Evolutionary conservation across 192 early-diverging fungal species (phyloP).

Genomic region (Jimgerdemannia lactiflua): DNA sequence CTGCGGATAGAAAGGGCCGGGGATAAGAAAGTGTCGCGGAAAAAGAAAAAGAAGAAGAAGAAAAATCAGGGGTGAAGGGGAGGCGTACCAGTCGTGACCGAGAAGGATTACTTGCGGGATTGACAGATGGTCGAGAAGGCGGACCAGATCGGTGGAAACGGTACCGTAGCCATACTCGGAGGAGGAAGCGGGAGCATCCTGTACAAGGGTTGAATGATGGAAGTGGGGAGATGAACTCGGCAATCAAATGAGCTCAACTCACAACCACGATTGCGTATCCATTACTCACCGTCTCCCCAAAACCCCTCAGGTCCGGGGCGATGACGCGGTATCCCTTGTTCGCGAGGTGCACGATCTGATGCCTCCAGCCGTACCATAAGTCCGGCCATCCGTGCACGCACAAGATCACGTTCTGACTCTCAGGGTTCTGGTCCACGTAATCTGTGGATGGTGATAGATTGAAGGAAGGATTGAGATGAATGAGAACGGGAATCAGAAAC

Average conservation of each 20-base stretch:
- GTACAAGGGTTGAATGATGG: background rate
- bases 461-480: background rate
- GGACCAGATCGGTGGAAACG: conserved; percentile 50
- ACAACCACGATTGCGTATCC: too few species aligned
- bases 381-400: conserved; percentile 35
- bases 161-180: conserved; percentile 44
- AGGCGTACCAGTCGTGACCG: conserved; percentile 64
- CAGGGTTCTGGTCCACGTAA: conserved; percentile 33
- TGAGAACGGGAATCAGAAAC: background rate
- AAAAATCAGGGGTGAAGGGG: background rate
- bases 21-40: conserved; percentile 1
- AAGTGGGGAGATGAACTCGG: too few species aligned
- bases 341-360: conserved; percentile 42
- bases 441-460: background rate
- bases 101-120: conserved; percentile 48
- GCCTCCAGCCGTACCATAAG: conserved; percentile 33
- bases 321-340: conserved; percentile 58
- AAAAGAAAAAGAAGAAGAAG: background rate
- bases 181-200: conserved; percentile 18
- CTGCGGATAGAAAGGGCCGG: background rate
- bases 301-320: conserved; percentile 46
- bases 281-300: conserved; percentile 42
- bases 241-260: too few species aligned
- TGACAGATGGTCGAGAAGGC: conserved; percentile 54
- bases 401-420: conserved; percentile 12